Percentiles rank a stretch among this genome's conserved stretches.
Conservation (phyloP, 2,329 filamentous ascomycete genomes). For the Beauveria sp. region DNA sequence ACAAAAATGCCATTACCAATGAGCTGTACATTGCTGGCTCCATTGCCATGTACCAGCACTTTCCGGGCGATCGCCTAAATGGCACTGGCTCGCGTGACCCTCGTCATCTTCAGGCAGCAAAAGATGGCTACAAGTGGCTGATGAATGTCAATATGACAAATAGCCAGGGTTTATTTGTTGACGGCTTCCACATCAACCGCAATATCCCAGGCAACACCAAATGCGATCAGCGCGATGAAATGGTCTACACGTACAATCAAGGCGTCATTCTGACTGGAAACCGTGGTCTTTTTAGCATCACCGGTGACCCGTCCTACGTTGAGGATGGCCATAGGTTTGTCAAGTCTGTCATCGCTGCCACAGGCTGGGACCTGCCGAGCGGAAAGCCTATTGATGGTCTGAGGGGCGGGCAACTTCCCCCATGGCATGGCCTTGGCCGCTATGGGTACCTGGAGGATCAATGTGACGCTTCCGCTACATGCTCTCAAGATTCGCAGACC, state of each 20-base stretch:
- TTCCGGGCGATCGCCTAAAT: constrained; percentile 73
- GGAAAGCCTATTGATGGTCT: constrained; percentile 35
- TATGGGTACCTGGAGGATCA: constrained; percentile 75
- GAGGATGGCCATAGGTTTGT: constrained; percentile 74
- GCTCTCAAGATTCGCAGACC: constrained; percentile 76
- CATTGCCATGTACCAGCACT: constrained; percentile 82
- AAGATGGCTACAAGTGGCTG: constrained; percentile 77
- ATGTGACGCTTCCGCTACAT: constrained; percentile 67
- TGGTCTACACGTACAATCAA: constrained; percentile 95
- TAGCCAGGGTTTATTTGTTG: constrained; percentile 63
- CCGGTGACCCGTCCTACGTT: constrained; percentile 63
- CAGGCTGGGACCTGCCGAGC: constrained; percentile 58
- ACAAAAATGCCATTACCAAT: constrained; percentile 97
- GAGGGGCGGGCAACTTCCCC: constrained; percentile 31
- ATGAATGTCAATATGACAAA: constrained; percentile 75
- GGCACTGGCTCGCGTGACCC: constrained; percentile 56
- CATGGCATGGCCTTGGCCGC: constrained; percentile 70
- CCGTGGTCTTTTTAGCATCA: constrained; percentile 71
- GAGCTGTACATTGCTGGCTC: constrained; percentile 81
- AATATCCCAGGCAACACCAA: constrained; percentile 55
- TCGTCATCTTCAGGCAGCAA: constrained; percentile 62
- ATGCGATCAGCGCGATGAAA: constrained; percentile 76
- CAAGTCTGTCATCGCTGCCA: constrained; percentile 64
- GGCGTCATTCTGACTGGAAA: constrained; percentile 80
- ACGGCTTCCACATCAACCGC: constrained; percentile 77